Conservation (phyloP, 306 rosid genomes). For the Glycyrrhiza uralensis region DNA sequence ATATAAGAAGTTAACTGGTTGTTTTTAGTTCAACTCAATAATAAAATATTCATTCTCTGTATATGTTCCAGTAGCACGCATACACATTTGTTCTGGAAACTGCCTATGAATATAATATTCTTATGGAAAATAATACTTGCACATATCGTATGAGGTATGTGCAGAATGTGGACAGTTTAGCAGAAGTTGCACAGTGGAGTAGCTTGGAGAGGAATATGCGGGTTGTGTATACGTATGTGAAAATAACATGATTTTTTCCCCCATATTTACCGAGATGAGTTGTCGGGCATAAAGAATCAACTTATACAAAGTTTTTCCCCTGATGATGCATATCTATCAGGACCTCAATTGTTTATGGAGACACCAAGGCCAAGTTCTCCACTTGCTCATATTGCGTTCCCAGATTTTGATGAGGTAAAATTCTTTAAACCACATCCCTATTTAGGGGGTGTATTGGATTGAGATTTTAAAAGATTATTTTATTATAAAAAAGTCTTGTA, state of each 20-base stretch:
- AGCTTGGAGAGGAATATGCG: neutral
- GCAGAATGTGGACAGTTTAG: neutral
- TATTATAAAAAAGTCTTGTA: no score
- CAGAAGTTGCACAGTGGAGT: neutral
- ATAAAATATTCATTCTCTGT: no score
- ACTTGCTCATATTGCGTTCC: slow-evolving; percentile 62
- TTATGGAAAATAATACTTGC: neutral
- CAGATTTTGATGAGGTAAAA: slow-evolving; percentile 71
- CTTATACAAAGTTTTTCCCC: slow-evolving; percentile 78
- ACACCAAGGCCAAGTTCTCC: slow-evolving; percentile 85
- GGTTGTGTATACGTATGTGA: slow-evolving; percentile 6
- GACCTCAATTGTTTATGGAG: slow-evolving; percentile 92
- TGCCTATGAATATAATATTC: neutral
- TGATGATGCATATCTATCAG: slow-evolving; percentile 81
- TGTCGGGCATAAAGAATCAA: slow-evolving; percentile 66
- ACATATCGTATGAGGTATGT: slow-evolving; percentile 6
- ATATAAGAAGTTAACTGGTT: neutral
- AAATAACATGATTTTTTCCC: slow-evolving; percentile 19
- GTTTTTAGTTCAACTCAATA: no score
- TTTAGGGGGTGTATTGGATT: no score
- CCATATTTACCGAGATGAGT: slow-evolving; percentile 54
- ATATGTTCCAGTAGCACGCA: neutral
- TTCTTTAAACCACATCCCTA: slow-evolving; percentile 18
- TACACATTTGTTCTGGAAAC: neutral
- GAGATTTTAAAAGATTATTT: no score